Evolutionary conservation across 192 early-diverging fungal species (phyloP).

Genomic region (Dimargaris cristalligena): DNA sequence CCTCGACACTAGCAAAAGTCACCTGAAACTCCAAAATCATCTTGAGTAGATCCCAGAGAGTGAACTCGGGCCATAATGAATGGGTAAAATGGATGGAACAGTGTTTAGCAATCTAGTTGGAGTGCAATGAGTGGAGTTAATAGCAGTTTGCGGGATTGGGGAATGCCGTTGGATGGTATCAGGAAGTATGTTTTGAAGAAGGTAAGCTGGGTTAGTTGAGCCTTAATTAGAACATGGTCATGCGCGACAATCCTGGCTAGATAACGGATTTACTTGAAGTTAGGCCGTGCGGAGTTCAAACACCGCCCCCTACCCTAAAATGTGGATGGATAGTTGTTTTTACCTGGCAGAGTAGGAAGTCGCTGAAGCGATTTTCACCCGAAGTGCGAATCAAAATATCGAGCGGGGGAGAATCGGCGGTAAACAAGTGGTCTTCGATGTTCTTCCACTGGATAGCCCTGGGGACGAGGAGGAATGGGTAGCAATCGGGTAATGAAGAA

Average conservation of each 20-base stretch:
- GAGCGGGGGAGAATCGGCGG: slow-evolving; percentile 41
- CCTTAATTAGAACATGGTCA: background rate
- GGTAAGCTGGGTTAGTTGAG: background rate
- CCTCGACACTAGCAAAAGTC: slow-evolving; percentile 13
- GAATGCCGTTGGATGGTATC: background rate
- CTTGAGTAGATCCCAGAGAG: slow-evolving; percentile 66
- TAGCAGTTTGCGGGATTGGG: background rate
- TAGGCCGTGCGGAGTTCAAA: too few species aligned
- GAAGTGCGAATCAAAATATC: slow-evolving; percentile 88
- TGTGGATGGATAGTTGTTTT: background rate
- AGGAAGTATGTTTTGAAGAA: background rate
- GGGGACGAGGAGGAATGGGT: slow-evolving; percentile 6
- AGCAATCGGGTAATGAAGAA: background rate
- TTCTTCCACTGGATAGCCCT: slow-evolving; percentile 47
- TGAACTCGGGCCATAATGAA: slow-evolving; percentile 91
- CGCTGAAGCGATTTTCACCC: slow-evolving; percentile 87
- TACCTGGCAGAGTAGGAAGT: slow-evolving; percentile 88
- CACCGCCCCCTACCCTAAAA: background rate
- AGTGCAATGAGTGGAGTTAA: background rate
- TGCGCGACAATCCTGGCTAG: background rate
- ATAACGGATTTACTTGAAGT: background rate
- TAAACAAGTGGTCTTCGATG: slow-evolving; percentile 45
- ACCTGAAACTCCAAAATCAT: slow-evolving; percentile 71
- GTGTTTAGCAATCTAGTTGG: slow-evolving; percentile 22
- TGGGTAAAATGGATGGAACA: slow-evolving; percentile 79